phyloP scores from a whole-genome alignment of 495 filamentous ascomycete genomes.

The Niebla homalea region DNA sequence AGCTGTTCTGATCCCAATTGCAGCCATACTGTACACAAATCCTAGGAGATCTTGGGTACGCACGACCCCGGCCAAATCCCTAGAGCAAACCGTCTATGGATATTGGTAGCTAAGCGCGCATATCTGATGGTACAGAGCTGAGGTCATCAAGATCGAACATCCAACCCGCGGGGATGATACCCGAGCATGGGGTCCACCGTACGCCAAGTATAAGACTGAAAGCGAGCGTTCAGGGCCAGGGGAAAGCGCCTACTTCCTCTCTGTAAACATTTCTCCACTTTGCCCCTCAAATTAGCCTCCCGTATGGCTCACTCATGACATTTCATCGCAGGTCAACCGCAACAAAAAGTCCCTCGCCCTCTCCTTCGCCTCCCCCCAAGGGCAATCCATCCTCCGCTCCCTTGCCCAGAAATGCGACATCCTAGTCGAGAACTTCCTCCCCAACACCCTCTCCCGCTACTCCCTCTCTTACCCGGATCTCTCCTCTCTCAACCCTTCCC shows the following conservation, averaged over 20 bases:
- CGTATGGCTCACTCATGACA: neutral
- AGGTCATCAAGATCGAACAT: conserved; percentile 95
- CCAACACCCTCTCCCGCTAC: conserved; percentile 83
- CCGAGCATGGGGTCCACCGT: conserved; percentile 90
- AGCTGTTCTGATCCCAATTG: neutral
- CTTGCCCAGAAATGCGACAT: conserved; percentile 79
- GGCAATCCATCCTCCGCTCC: conserved; percentile 73
- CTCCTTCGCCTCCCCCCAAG: conserved; percentile 73
- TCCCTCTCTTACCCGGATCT: conserved; percentile 73
- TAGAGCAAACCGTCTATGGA: conserved; percentile 7
- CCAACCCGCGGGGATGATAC: conserved; percentile 87
- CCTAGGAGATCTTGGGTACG: conserved; percentile 86
- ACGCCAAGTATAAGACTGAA: conserved; percentile 55
- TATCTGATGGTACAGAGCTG: conserved; percentile 44
- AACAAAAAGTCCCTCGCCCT: conserved; percentile 93
- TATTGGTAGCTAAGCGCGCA: neutral
- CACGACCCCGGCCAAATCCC: conserved; percentile 14
- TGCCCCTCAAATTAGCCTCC: neutral
- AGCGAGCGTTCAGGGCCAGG: conserved; percentile 57
- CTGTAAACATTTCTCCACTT: conserved; percentile 37
- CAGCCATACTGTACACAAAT: conserved; percentile 98
- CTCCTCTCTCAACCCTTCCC: conserved; percentile 59
- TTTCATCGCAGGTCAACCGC: conserved; percentile 57
- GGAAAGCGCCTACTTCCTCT: conserved; percentile 89
- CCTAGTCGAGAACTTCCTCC: conserved; percentile 93